Base-by-base conservation (phyloP, 495 filamentous ascomycete species). In the Xylaria bambusicola region DNA sequence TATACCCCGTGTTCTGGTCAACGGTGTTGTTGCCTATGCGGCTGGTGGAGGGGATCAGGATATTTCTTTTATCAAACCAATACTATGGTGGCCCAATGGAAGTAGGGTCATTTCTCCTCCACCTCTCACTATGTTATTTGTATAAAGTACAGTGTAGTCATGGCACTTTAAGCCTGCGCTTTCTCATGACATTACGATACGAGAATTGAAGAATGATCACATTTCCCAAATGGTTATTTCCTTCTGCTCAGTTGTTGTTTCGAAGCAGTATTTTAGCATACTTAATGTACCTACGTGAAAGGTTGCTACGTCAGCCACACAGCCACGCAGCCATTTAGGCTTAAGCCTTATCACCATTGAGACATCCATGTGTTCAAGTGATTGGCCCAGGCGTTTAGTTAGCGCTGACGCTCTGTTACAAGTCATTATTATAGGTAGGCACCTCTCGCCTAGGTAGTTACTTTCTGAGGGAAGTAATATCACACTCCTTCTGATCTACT, bases 291-390 rank as follows among this genome's bases (percentile, higher is more conserved):
- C n/a, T n/a, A 3, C 3, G 12, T 15, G 7, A 7, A 38, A 4
- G n/a, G 46, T 24, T 31, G 31, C 7, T 18, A 21, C 17, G n/a
- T 51, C 29, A 51, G n/a, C 41, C 41, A 20, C 41, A 51, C 29
- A 51, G 29, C 33, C 50, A 23, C 21, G 15, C 50, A 41, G 21
- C 50, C 35, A 52, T 35, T 52, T 9, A 23, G 17, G 5, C 20
- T 51, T 27, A 4, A 31, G 6, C 47, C 12, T 49, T 5, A 31
- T 17, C 31, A 52, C 29, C 49, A 41, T 4, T 29, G 23, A 21
- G 35, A 35, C 50, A n/a, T n/a, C n/a, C n/a, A 52, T 52, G 50
- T 52, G 50, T 35, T 20, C 27, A 15, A 40, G 23, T 33, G 50
- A 52, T 52, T 52, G 50, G 50, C 27, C 35, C 29, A 26, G 27